A percentile compares a stretch with the other conserved stretches of the same genome.
Conservation (phyloP, 306 rosid genomes). For the Alnus glutinosa region DNA sequence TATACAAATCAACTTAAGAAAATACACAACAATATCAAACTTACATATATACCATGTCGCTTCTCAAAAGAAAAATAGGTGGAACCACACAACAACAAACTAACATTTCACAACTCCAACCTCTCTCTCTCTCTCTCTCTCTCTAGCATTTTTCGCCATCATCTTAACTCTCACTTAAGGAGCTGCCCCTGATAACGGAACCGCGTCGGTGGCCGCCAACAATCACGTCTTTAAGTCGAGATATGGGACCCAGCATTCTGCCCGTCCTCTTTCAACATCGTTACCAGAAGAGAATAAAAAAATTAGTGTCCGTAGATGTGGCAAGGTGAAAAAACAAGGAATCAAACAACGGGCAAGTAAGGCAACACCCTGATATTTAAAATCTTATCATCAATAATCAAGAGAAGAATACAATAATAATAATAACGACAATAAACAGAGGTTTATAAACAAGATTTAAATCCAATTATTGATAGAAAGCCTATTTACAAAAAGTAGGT, state of each 20-base stretch:
- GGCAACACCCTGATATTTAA: neutral
- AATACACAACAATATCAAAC: neutral
- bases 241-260: conserved; percentile 65
- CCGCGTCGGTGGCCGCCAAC: conserved; percentile 76
- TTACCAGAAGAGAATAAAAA: neutral
- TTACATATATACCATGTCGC: conserved; percentile 22
- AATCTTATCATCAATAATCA: neutral
- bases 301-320: conserved; percentile 22
- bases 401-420: neutral
- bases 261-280: conserved; percentile 50
- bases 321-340: neutral
- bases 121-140: conserved; percentile 1
- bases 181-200: conserved; percentile 59
- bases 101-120: conserved; percentile 23
- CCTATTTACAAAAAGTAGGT: neutral
- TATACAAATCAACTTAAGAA: conserved; percentile 38
- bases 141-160: conserved; percentile 52
- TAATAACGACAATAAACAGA: no score
- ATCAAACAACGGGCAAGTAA: neutral
- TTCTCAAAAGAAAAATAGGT: conserved; percentile 36
- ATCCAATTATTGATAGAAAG: neutral
- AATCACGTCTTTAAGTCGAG: conserved; percentile 80
- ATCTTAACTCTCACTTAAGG: conserved; percentile 54
- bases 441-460: neutral
- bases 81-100: conserved; percentile 36